These are phyloP conservation scores for Colletotrichum somersetense DNA, from an alignment of 2,329 filamentous ascomycete species.

Conservation along the genomic window DNA sequence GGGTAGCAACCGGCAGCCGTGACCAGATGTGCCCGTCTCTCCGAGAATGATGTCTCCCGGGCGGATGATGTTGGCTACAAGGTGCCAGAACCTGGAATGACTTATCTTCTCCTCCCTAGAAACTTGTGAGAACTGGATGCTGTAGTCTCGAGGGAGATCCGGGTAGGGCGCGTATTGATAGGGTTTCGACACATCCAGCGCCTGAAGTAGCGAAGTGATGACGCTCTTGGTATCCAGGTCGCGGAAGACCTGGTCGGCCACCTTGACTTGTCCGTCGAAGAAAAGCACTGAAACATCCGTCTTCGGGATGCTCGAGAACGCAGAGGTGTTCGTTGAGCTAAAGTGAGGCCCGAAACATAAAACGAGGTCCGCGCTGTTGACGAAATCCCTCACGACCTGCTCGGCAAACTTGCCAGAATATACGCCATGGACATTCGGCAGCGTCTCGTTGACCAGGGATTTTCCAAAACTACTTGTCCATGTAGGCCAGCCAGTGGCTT, in stretches of 20 bases:
- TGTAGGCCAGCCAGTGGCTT: constrained; percentile 24
- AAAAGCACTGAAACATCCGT: constrained; percentile 44
- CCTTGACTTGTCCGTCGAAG: constrained; percentile 46
- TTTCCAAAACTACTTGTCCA: constrained; percentile 23
- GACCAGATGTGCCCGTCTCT: constrained; percentile 69
- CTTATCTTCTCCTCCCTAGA: constrained; percentile 54
- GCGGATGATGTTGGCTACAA: constrained; percentile 48
- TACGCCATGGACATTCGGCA: constrained; percentile 23
- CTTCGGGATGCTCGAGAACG: constrained; percentile 15
- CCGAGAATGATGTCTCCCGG: constrained; percentile 68
- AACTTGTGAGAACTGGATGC: constrained; percentile 41
- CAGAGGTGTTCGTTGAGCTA: constrained; percentile 24
- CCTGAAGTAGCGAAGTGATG: constrained; percentile 43
- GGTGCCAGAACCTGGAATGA: constrained; percentile 62
- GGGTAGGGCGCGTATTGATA: constrained; percentile 46
- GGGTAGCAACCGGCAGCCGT: constrained; percentile 64
- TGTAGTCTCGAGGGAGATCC: constrained; percentile 46
- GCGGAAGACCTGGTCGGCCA: constrained; percentile 46
- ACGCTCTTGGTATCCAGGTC: constrained; percentile 46
- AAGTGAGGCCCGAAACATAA: constrained; percentile 28
- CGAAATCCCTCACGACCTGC: constrained; percentile 40
- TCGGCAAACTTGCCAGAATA: constrained; percentile 39
- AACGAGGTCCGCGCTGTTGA: constrained; percentile 40
- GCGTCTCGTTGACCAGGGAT: constrained; percentile 23
- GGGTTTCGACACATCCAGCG: constrained; percentile 44